phyloP scores from a whole-genome alignment of 164 flowering plant genomes.

The Tinospora cordifolia region DNA sequence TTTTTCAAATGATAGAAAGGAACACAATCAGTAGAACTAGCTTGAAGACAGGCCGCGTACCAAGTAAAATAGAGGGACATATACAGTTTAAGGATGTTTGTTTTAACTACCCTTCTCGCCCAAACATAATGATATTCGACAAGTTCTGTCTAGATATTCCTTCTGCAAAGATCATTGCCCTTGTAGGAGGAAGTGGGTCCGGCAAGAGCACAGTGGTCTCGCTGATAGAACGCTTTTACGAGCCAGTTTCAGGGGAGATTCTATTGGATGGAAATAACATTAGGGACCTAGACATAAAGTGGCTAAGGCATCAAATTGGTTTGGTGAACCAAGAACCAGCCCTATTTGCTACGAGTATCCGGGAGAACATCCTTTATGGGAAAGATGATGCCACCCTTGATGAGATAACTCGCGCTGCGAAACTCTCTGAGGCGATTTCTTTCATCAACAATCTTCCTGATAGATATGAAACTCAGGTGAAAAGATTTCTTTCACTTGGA shows the following conservation, averaged over 20 bases:
- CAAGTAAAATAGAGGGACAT: conserved; percentile 58
- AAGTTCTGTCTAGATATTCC: conserved; percentile 62
- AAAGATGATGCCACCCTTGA: conserved; percentile 75
- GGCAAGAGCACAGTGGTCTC: conserved; percentile 96
- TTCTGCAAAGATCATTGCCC: conserved; percentile 80
- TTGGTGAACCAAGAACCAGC: conserved; percentile 97
- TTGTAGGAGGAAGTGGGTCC: conserved; percentile 96
- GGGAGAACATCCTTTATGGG: conserved; percentile 90
- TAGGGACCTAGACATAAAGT: conserved; percentile 60
- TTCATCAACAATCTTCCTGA: conserved; percentile 95
- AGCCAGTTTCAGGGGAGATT: conserved; percentile 66
- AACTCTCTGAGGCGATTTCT: conserved; percentile 78
- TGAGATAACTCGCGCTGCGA: conserved; percentile 85
- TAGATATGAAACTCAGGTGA: conserved; percentile 88
- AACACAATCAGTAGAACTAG: conserved; percentile 45
- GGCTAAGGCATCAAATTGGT: conserved; percentile 89
- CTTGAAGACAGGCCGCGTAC: conserved; percentile 38
- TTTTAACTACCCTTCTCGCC: conserved; percentile 92
- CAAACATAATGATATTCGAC: conserved; percentile 63
- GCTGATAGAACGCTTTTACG: conserved; percentile 90
- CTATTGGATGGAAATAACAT: conserved; percentile 62
- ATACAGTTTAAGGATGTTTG: conserved; percentile 62
- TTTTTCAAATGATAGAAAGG: conserved; percentile 88
- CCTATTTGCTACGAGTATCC: conserved; percentile 82
- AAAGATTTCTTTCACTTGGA: not conserved